Evolutionary conservation across 2,329 filamentous ascomycete species (phyloP), one percentile per base, ranked within the genome.

Genomic region (Paecilomyces variotii): DNA sequence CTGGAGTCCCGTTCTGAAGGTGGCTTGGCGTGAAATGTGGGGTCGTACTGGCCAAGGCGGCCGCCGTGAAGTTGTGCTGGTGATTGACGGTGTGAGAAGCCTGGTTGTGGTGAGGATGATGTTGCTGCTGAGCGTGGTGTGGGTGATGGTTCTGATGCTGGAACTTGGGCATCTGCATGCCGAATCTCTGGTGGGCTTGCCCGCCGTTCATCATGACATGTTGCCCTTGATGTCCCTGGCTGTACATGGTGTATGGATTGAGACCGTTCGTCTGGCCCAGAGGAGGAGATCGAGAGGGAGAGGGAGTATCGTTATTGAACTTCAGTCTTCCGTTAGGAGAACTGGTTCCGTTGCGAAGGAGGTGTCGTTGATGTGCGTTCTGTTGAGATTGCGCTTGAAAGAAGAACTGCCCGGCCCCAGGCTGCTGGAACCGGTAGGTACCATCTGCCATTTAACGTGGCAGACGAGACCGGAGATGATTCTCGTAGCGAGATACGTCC

Each of bases 1-100:
- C 74, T 5, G 82, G 79, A 7, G 82, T 82, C 49, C 84, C 83
- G 68, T 86, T 87, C 59, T 84, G 82, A 53, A 86, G 70, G 65
- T 85, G 82, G 58, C 77, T 78, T 30, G 80, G 78, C 39, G 81
- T 81, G 63, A 86, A 86, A 68, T 87, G 83, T 49, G 84, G 82
- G 39, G 76, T 79, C 24, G 76, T 71, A 61, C 72, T 74, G 56
- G 77, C 72, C 61, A 81, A 70, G 39, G 75, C 73, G 35, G 76
- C 78, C 45, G 73, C 73, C 39, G 78, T 77, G 64, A 80, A 80
- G 64, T 75, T 79, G 64, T 81, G 78, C 61, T 81, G 79, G 62
- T 82, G 80, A 30, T 72, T 73, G 34, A 79, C 71, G 60, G 70
- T 71, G 57, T 79, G 77, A 54, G 71, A 68, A 9, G 70, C 65